Conservation (phyloP, 495 filamentous ascomycete species). For the Hyaloscypha finlandica region DNA sequence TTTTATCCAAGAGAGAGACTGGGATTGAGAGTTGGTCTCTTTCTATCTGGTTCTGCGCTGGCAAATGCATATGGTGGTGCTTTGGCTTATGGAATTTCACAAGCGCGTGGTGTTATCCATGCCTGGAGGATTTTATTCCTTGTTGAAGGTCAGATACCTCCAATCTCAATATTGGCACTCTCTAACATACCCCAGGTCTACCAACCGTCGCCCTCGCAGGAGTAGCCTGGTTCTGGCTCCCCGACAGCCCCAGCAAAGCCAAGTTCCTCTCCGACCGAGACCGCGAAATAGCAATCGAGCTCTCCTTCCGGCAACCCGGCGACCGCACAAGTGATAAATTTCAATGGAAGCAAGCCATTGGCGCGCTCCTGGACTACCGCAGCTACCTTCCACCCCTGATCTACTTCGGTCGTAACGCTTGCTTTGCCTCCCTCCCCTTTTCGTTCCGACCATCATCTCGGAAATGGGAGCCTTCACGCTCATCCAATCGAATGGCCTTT, state of each 20-base stretch:
- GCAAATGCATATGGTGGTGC: conserved; percentile 79
- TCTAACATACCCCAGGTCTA: conserved; percentile 43
- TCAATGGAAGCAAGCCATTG: conserved; percentile 21
- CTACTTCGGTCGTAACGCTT: conserved; percentile 58
- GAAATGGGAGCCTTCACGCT: conserved; percentile 69
- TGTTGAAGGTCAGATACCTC: conserved; percentile 55
- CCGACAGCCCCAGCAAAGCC: conserved; percentile 70
- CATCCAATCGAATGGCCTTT: conserved; percentile 75
- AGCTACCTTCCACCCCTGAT: conserved; percentile 29
- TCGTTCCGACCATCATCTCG: conserved; percentile 74
- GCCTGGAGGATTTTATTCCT: conserved; percentile 82
- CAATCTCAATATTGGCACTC: not conserved
- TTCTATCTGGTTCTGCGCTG: conserved; percentile 74
- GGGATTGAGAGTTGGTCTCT: conserved; percentile 73
- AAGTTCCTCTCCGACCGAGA: conserved; percentile 71
- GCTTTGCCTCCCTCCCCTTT: conserved; percentile 79
- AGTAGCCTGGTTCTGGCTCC: conserved; percentile 67
- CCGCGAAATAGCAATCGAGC: conserved; percentile 62
- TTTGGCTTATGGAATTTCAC: conserved; percentile 80
- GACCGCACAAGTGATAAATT: conserved; percentile 10
- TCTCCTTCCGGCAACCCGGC: conserved; percentile 56
- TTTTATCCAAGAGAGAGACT: conserved; percentile 80
- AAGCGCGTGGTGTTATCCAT: conserved; percentile 61
- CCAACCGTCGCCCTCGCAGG: conserved; percentile 67
- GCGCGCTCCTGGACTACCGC: conserved; percentile 11